Conservation (phyloP, 2,329 filamentous ascomycete genomes). For the Alternaria novae-zelandiae region DNA sequence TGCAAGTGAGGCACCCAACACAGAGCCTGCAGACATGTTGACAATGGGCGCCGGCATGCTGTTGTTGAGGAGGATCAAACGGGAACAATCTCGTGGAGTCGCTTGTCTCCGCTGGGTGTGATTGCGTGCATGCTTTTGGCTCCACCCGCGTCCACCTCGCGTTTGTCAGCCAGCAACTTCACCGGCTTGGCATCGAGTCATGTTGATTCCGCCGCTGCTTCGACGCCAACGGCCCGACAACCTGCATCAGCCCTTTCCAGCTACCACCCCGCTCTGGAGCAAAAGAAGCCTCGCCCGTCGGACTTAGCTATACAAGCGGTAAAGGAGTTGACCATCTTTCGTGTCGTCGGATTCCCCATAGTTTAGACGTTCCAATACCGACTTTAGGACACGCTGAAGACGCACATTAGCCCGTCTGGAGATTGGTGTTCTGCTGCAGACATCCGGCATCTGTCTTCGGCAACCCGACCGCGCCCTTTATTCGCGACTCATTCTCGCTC, state of each 20-base stretch:
- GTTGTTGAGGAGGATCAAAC: not conserved
- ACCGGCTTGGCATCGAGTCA: constrained; percentile 1
- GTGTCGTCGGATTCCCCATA: not conserved
- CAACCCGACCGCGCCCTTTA: not conserved
- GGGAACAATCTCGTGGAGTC: not conserved
- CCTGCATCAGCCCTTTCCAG: not conserved
- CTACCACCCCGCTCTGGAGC: not conserved
- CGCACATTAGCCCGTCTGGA: not conserved
- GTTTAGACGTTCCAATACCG: not conserved
- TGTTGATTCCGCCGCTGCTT: not conserved
- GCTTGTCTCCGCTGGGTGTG: not conserved
- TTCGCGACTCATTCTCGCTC: constrained; percentile 10
- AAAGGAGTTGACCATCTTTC: not conserved
- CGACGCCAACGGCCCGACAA: not conserved
- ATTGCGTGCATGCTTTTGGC: not conserved
- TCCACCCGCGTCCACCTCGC: not conserved
- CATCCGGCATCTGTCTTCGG: not conserved
- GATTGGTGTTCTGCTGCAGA: not conserved
- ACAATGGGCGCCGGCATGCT: not conserved
- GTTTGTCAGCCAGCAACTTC: not conserved
- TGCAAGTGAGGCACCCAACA: not conserved
- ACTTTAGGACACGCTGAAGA: not conserved
- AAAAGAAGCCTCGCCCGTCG: not conserved
- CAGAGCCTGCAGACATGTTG: not conserved
- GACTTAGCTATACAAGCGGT: not conserved